Base-by-base conservation (phyloP, 352 stramenopile genomes). In the Phytophthora kernoviae region DNA sequence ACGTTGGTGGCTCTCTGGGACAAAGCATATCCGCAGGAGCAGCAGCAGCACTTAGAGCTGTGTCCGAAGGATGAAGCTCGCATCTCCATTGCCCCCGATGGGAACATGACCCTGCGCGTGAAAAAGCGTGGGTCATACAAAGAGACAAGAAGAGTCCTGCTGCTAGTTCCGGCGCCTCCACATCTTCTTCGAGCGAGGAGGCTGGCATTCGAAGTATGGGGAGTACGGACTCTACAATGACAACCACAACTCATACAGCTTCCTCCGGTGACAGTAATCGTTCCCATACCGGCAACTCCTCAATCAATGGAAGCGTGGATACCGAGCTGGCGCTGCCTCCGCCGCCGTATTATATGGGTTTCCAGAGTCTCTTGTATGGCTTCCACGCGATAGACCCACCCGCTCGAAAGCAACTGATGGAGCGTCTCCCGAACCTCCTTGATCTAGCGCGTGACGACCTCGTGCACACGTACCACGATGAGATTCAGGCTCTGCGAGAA, bases 401-500 rank as follows among this genome's bases (percentile, higher is more conserved):
- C 0, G 84, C 81, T 22, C 79, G 82, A 8, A 70, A 66, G 26
- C 79, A 79, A 18, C 50, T 94, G 12, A 84, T 94, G 73, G 79
- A 94, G 47, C 75, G 84, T 4, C 58, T 94, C 0, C 84, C 84
- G 6, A 83, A 63, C 11, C 54, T 94, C 17, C 61, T 94, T 0
- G 84, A 94, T 56, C 58, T 90, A 11, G 84, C 82, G 9, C 84
- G 86, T 44, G 84, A 91, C 42, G 84, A 94, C 52, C 70, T 90
- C 10, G 84, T 87, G 11, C 84, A 92, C 53, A 94, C 84, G 18
- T 94, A 94, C 55, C 83, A 92, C 62, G 84, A 94, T 33, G 84
- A 94, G 36, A 94, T 94, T 44, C 72, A 87, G 36, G 70, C 88
- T 6, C 62, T 94, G 11, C 85, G 84, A 22, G 84, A 94, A 53